Percentiles rank a stretch among this genome's conserved stretches.
Evolutionary conservation across 345 rosid species (phyloP).

Genomic region (Boechera retrofracta): DNA sequence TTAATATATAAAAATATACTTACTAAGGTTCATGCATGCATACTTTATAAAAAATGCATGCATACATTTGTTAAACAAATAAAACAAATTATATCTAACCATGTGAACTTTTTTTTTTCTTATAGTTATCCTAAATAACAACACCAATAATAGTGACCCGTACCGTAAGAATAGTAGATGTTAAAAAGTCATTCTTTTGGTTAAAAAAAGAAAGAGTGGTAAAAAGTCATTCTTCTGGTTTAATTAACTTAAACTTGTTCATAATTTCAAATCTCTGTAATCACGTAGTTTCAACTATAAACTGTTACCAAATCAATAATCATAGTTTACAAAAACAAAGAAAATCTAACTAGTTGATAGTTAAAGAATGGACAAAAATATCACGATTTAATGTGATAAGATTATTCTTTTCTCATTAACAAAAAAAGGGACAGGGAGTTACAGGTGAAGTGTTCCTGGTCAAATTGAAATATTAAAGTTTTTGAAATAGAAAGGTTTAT

Average conservation of each 20-base stretch:
- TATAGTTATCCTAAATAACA: slow-evolving; percentile 35
- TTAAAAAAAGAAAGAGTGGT: not conserved
- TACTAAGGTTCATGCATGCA: slow-evolving; percentile 48
- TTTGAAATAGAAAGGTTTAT: slow-evolving; percentile 38
- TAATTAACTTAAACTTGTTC: not conserved
- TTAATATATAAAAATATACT: slow-evolving; percentile 15
- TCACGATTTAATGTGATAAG: slow-evolving; percentile 42
- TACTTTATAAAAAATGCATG: not conserved
- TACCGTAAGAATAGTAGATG: slow-evolving; percentile 27
- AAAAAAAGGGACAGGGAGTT: slow-evolving; percentile 37
- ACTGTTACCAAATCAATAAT: slow-evolving; percentile 1
- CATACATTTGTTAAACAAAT: slow-evolving; percentile 27
- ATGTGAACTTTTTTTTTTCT: not conserved
- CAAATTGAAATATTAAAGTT: slow-evolving; percentile 47
- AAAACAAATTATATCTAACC: slow-evolving; percentile 29
- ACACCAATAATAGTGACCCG: slow-evolving; percentile 38
- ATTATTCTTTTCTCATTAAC: slow-evolving; percentile 37
- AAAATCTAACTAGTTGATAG: not conserved
- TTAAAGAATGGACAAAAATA: slow-evolving; percentile 43
- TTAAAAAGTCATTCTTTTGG: not conserved
- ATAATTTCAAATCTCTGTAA: not conserved
- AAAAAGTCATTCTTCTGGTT: slow-evolving; percentile 1
- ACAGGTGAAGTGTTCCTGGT: slow-evolving; percentile 49
- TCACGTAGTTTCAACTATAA: not conserved
- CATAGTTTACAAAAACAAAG: slow-evolving; percentile 10